Conservation (phyloP, 176 grass and related monocot genomes). For the Areca catechu region DNA sequence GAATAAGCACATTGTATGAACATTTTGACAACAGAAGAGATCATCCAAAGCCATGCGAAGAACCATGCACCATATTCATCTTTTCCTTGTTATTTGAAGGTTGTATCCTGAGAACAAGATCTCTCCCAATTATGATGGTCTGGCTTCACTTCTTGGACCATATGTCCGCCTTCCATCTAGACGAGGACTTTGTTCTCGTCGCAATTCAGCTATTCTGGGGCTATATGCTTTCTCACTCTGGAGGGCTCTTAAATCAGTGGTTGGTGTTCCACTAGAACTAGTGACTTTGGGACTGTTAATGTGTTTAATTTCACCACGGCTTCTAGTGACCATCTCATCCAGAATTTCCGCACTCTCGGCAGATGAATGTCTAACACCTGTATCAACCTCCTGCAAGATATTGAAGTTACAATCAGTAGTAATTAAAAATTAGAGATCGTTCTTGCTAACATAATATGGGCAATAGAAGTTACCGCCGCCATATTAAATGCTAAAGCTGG, state of each 20-base stretch:
- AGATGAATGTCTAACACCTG: conserved; percentile 17
- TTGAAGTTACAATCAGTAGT: not conserved
- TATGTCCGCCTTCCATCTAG: conserved; percentile 1
- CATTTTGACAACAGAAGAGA: too few relatives aligned
- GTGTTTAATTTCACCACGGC: conserved; percentile 83
- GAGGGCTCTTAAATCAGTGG: conserved; percentile 45
- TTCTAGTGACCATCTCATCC: conserved; percentile 82
- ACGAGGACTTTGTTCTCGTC: conserved; percentile 36
- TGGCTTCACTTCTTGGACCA: conserved; percentile 45
- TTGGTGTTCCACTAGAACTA: conserved; percentile 73
- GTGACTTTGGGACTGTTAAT: conserved; percentile 90
- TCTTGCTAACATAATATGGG: not conserved
- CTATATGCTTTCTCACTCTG: conserved; percentile 75
- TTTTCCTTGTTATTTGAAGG: conserved; percentile 10
- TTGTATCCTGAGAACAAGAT: conserved; percentile 12
- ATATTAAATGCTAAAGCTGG: conserved; percentile 73
- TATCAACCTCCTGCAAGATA: conserved; percentile 60
- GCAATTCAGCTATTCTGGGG: conserved; percentile 47
- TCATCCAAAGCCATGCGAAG: too few relatives aligned
- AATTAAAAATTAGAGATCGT: too few relatives aligned
- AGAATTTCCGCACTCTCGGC: conserved; percentile 64
- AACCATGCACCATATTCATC: too few relatives aligned
- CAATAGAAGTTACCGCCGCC: conserved; percentile 32
- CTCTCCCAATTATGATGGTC: conserved; percentile 34
- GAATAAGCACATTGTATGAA: too few relatives aligned